Evolutionary conservation across 2,329 filamentous ascomycete species (phyloP).

Genomic region (Sporothrix globosa): DNA sequence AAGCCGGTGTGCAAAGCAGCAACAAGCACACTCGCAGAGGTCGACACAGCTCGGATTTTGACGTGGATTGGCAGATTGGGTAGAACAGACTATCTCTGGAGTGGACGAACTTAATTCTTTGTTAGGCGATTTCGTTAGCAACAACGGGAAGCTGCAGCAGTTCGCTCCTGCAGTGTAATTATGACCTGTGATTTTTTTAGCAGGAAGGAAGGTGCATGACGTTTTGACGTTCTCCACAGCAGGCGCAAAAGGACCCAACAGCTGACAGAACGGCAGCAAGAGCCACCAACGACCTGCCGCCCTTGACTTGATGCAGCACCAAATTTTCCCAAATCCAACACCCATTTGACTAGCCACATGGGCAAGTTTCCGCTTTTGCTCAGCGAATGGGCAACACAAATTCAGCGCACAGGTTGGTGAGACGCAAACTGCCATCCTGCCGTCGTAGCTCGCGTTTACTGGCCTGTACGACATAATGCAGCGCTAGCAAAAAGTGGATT

Average conservation of each 20-base stretch:
- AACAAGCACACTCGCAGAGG: slow-evolving; percentile 23
- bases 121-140: background rate
- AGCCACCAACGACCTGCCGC: slow-evolving; percentile 20
- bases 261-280: background rate
- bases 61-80: background rate
- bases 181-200: slow-evolving; percentile 20
- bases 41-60: background rate
- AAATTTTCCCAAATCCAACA: slow-evolving; percentile 1
- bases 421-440: background rate
- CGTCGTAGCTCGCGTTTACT: background rate
- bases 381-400: slow-evolving; percentile 20
- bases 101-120: background rate
- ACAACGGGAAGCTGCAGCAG: slow-evolving; percentile 27
- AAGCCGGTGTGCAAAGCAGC: background rate
- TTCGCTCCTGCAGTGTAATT: slow-evolving; percentile 7
- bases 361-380: slow-evolving; percentile 26
- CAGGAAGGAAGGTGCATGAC: slow-evolving; percentile 29
- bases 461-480: slow-evolving; percentile 16
- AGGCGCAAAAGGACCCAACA: background rate
- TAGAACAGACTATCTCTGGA: background rate
- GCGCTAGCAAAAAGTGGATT: slow-evolving; percentile 13
- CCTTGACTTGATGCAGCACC: slow-evolving; percentile 24
- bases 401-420: background rate
- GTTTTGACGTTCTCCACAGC: slow-evolving; percentile 18
- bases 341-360: slow-evolving; percentile 29